Evolutionary conservation across 208 protist genomes (phyloP).

Genomic region (Crithidia fasciculata): DNA sequence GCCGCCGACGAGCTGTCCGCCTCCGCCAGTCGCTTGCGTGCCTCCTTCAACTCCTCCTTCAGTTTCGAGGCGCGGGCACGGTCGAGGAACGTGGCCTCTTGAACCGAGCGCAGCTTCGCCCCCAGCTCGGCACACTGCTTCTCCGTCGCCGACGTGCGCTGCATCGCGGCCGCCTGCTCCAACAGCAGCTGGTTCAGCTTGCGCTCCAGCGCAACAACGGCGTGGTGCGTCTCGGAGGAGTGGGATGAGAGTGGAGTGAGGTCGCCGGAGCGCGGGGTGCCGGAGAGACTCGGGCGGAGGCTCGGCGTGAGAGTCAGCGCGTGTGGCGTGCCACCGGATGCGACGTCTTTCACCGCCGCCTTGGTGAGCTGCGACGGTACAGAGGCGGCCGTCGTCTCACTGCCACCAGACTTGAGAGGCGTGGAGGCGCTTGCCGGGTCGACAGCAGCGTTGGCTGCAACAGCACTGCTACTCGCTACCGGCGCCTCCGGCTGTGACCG

Average conservation of each 20-base stretch:
- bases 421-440: neutral
- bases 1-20: constrained; percentile 18
- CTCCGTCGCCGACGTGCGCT: constrained; percentile 49
- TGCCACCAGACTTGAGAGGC: neutral
- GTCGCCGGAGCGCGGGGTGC: constrained; percentile 23
- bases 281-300: constrained; percentile 3
- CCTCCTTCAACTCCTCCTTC: constrained; percentile 66
- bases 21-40: constrained; percentile 39
- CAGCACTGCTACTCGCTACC: neutral
- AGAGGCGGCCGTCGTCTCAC: neutral
- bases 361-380: neutral
- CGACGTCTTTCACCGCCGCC: neutral
- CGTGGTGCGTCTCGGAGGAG: constrained; percentile 37
- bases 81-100: constrained; percentile 69
- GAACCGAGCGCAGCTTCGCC: constrained; percentile 56
- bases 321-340: neutral
- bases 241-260: constrained; percentile 21
- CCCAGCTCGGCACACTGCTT: constrained; percentile 57
- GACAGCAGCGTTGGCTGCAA: neutral
- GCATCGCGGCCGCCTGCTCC: constrained; percentile 62
- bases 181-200: constrained; percentile 69
- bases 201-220: constrained; percentile 57
- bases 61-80: constrained; percentile 66
- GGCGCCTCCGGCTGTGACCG: neutral
- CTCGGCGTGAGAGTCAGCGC: neutral